Conservation (phyloP, 805 yeast genomes). For the Priceomyces fermenticarens region DNA sequence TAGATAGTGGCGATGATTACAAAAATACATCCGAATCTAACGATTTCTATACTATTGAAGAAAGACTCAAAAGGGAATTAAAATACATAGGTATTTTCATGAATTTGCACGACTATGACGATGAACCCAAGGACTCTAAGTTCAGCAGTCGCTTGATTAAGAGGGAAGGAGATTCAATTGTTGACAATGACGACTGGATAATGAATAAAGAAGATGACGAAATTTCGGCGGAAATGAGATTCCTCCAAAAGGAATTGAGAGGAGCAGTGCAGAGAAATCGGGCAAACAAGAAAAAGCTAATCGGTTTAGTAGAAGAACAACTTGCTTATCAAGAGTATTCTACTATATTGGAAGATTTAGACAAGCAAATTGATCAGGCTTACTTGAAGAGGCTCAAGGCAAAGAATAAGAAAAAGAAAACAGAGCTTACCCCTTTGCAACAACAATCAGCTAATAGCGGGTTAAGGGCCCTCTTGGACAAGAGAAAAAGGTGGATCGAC, state of each 20-base stretch:
- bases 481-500: conserved; percentile 82
- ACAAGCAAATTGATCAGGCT: conserved; percentile 95
- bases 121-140: conserved; percentile 24
- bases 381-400: conserved; percentile 79
- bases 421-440: conserved; percentile 35
- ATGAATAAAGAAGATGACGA: conserved; percentile 89
- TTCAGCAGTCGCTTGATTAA: conserved; percentile 20
- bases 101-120: conserved; percentile 45
- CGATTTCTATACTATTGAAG: conserved; percentile 84
- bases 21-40: conserved; percentile 43
- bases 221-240: conserved; percentile 77
- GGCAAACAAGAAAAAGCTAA: conserved; percentile 58
- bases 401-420: conserved; percentile 56
- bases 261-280: conserved; percentile 62
- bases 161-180: conserved; percentile 24
- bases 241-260: conserved; percentile 64
- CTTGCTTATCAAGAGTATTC: conserved; percentile 93
- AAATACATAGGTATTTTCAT: conserved; percentile 86
- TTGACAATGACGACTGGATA: conserved; percentile 70
- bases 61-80: conserved; percentile 80
- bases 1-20: conserved; percentile 30
- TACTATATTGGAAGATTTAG: conserved; percentile 87
- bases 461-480: conserved; percentile 74
- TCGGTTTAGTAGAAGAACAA: conserved; percentile 79
- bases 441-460: conserved; percentile 78